Conservation (phyloP, 345 rosid genomes). For the Atalantia buxifolia region DNA sequence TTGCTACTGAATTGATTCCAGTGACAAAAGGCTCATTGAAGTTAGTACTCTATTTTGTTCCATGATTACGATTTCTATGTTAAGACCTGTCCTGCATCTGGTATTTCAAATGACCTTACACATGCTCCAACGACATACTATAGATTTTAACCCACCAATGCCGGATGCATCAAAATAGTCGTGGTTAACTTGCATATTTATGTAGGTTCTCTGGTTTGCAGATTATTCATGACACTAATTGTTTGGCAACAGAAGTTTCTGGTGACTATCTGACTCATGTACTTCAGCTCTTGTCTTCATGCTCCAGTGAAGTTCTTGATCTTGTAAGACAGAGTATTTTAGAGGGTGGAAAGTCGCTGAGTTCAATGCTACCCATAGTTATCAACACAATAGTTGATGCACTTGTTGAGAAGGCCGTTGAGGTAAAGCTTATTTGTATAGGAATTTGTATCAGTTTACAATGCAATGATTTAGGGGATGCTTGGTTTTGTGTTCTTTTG, state of each 20-base stretch:
- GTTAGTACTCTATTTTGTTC: neutral
- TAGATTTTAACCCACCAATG: neutral
- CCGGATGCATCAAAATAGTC: neutral
- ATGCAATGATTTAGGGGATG: neutral
- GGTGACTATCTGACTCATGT: constrained; percentile 64
- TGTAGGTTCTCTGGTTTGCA: constrained; percentile 40
- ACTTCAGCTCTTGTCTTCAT: constrained; percentile 59
- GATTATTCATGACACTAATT: constrained; percentile 80
- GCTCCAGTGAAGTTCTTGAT: constrained; percentile 63
- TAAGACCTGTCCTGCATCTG: neutral
- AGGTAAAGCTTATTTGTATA: constrained; percentile 49
- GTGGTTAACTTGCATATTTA: constrained; percentile 20
- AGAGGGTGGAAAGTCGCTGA: constrained; percentile 59
- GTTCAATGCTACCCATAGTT: constrained; percentile 51
- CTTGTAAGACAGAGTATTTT: constrained; percentile 75
- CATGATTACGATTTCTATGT: neutral
- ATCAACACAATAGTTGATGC: constrained; percentile 55
- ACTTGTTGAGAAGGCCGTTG: constrained; percentile 81
- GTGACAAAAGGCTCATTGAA: neutral
- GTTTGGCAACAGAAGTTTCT: constrained; percentile 57
- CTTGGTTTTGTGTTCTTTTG: constrained; percentile 1
- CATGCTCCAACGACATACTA: neutral
- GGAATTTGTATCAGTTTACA: neutral
- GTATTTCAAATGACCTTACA: constrained; percentile 1
- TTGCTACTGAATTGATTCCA: neutral